These are phyloP conservation scores for Aspergillus sp. DNA, from an alignment of 2,329 filamentous ascomycete species.

Conservation along the genomic window DNA sequence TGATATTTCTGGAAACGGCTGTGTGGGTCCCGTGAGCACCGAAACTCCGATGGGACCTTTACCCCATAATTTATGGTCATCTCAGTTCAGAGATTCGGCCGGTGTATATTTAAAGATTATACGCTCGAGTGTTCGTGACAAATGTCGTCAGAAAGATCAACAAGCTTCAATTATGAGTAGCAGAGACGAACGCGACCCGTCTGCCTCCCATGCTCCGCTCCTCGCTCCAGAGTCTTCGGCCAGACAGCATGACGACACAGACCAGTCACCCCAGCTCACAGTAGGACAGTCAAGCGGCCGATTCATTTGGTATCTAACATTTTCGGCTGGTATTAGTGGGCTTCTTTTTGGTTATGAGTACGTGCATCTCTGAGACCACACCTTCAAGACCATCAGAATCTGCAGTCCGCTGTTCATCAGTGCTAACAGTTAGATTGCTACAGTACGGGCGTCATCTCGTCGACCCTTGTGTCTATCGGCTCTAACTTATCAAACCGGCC, in stretches of 20 bases:
- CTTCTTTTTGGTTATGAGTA: conserved; percentile 64
- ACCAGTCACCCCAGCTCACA: conserved; percentile 13
- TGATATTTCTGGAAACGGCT: conserved; percentile 2
- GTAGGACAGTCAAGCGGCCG: conserved; percentile 29
- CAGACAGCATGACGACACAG: conserved; percentile 11
- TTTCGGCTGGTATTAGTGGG: conserved; percentile 59
- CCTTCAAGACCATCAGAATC: neutral
- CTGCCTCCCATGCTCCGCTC: conserved; percentile 31
- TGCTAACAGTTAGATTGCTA: conserved; percentile 23
- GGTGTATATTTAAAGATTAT: neutral
- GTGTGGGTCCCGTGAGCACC: conserved; percentile 21
- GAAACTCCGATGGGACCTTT: neutral
- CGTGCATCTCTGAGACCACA: conserved; percentile 6
- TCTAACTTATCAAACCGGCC: conserved; percentile 52
- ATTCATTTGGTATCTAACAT: conserved; percentile 58
- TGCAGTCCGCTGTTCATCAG: neutral
- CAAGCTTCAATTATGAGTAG: conserved; percentile 25
- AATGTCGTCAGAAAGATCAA: conserved; percentile 12
- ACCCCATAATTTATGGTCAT: conserved; percentile 3
- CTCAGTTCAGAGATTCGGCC: neutral
- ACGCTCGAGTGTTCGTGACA: neutral
- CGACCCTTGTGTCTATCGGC: conserved; percentile 57
- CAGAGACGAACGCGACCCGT: conserved; percentile 22
- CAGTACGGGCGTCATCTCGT: conserved; percentile 61
- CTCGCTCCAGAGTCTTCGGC: conserved; percentile 23